Conservation (phyloP, 106 monocot species). For the Cymbidium sinense region DNA sequence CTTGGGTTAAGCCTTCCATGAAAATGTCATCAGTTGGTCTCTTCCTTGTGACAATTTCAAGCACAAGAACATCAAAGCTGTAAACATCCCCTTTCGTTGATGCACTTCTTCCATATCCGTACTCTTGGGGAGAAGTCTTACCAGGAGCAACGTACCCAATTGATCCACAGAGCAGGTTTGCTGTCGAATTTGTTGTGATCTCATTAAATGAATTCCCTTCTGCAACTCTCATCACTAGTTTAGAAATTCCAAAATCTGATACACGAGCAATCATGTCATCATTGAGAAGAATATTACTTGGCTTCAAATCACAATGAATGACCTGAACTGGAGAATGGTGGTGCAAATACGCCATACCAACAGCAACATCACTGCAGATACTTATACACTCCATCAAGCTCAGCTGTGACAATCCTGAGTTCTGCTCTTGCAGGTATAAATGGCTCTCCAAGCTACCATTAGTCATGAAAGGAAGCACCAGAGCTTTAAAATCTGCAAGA, state of each 20-base stretch:
- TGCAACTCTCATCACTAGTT: conserved; percentile 32
- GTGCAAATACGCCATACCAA: conserved; percentile 85
- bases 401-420: conserved; percentile 1
- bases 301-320: conserved; percentile 90
- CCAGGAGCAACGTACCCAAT: conserved; percentile 92
- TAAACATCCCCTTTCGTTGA: conserved; percentile 78
- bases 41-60: conserved; percentile 70
- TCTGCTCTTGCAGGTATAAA: conserved; percentile 20
- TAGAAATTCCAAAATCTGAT: conserved; percentile 77
- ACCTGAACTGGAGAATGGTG: conserved; percentile 69
- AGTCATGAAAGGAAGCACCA: too few relatives aligned
- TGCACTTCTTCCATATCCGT: conserved; percentile 58
- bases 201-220: not conserved
- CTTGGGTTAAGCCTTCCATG: conserved; percentile 30
- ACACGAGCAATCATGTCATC: conserved; percentile 70
- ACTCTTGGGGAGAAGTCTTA: conserved; percentile 54
- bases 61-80: conserved; percentile 74
- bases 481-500: conserved; percentile 47
- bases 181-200: conserved; percentile 25
- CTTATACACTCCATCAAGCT: conserved; percentile 39
- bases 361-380: conserved; percentile 59
- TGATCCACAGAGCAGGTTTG: conserved; percentile 57
- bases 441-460: too few relatives aligned
- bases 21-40: conserved; percentile 55
- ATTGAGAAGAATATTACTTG: conserved; percentile 90